A percentile compares a stretch with the other conserved stretches of the same genome.
Conservation (phyloP, 495 filamentous ascomycete species). For the Eremomyces bilateralis region DNA sequence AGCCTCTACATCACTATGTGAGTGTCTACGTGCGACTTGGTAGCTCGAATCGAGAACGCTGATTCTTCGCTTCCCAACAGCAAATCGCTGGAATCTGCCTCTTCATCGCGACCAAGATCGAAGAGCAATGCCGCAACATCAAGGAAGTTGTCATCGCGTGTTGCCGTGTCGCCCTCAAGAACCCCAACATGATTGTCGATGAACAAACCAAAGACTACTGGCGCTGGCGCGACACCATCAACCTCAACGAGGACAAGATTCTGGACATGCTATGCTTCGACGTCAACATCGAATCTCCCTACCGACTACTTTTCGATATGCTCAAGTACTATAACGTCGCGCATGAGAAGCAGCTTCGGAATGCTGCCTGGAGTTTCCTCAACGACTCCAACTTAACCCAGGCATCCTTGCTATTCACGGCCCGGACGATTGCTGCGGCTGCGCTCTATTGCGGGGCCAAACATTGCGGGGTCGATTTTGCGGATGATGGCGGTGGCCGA, state of each 20-base stretch:
- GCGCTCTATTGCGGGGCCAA: conserved; percentile 68
- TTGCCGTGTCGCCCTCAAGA: conserved; percentile 85
- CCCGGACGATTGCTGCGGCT: conserved; percentile 61
- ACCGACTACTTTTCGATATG: conserved; percentile 58
- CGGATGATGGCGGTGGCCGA: conserved; percentile 47
- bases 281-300: conserved; percentile 65
- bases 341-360: conserved; percentile 53
- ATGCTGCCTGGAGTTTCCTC: conserved; percentile 76
- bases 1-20: conserved; percentile 65
- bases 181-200: conserved; percentile 64
- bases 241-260: conserved; percentile 75
- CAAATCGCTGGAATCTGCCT: conserved; percentile 67
- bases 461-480: conserved; percentile 44
- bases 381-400: conserved; percentile 72
- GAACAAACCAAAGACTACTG: conserved; percentile 94
- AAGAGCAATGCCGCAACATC: conserved; percentile 86
- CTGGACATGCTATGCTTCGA: conserved; percentile 90
- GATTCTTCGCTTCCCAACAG: too few relatives aligned
- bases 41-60: too few relatives aligned
- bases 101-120: conserved; percentile 89
- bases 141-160: conserved; percentile 82
- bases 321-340: conserved; percentile 44
- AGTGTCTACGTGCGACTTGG: too few relatives aligned
- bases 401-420: conserved; percentile 60
- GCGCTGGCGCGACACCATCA: conserved; percentile 84